A percentile compares a stretch with the other conserved stretches of the same genome.
These are phyloP conservation scores for Fusarium caatingaense DNA, from an alignment of 2,329 filamentous ascomycete species.

Conservation along the genomic window DNA sequence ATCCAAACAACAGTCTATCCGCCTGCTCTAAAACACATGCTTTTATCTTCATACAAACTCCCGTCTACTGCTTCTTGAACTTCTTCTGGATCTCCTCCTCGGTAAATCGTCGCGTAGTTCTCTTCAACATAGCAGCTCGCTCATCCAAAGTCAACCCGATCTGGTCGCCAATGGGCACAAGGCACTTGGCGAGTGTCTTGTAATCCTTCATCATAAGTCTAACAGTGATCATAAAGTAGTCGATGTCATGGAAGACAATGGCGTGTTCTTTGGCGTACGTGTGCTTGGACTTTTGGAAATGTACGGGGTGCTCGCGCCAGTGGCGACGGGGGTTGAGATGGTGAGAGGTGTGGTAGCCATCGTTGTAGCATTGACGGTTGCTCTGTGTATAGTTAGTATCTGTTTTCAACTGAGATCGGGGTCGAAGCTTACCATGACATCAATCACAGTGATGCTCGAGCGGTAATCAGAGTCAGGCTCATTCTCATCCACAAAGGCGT, in stretches of 20 bases:
- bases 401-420: too few species aligned
- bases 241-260: conserved; percentile 83
- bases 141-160: conserved; percentile 70
- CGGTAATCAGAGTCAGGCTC: conserved; percentile 82
- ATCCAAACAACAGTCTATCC: not conserved
- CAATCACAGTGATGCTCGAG: conserved; percentile 82
- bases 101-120: conserved; percentile 41
- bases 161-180: conserved; percentile 81
- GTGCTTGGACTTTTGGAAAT: conserved; percentile 76
- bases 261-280: conserved; percentile 75
- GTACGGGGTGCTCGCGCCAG: conserved; percentile 82
- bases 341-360: conserved; percentile 85
- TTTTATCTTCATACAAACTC: not conserved
- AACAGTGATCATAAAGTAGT: conserved; percentile 81
- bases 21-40: not conserved
- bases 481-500: conserved; percentile 80
- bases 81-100: conserved; percentile 43
- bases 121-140: conserved; percentile 36
- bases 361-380: conserved; percentile 85
- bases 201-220: conserved; percentile 78
- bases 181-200: conserved; percentile 71
- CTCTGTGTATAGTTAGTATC: conserved; percentile 61
- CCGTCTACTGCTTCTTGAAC: conserved; percentile 24
- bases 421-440: conserved; percentile 72
- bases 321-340: conserved; percentile 82